A percentile compares a stretch with the other conserved stretches of the same genome.
Evolutionary conservation across 2,329 filamentous ascomycete genomes (phyloP).

Genomic region (Talaromyces sp.): DNA sequence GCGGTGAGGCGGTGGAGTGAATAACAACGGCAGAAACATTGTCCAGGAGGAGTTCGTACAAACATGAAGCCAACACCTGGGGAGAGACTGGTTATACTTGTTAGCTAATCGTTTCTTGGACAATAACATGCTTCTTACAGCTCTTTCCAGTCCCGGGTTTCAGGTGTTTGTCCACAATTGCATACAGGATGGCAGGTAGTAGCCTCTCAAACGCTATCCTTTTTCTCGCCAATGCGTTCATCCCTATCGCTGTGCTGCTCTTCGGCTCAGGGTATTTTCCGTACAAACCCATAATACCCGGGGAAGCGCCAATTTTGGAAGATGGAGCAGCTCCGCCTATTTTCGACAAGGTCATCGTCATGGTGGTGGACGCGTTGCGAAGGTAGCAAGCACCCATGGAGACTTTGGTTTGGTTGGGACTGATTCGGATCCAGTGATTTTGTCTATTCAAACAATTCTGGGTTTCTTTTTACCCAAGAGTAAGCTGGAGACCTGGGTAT

Average conservation of each 20-base stretch:
- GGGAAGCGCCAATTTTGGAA: constrained; percentile 62
- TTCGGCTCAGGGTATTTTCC: constrained; percentile 95
- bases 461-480: constrained; percentile 85
- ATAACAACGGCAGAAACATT: not conserved
- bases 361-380: constrained; percentile 93
- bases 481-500: constrained; percentile 32
- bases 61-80: not conserved
- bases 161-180: not conserved
- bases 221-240: constrained; percentile 66
- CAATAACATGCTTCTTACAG: not conserved
- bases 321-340: constrained; percentile 59
- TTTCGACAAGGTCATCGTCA: constrained; percentile 89
- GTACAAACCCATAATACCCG: constrained; percentile 89
- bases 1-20: not conserved
- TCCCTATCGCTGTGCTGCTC: constrained; percentile 66
- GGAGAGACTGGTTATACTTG: not conserved
- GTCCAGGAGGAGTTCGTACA: not conserved
- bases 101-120: not conserved
- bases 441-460: constrained; percentile 75
- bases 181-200: constrained; percentile 5
- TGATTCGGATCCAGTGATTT: constrained; percentile 63
- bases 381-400: constrained; percentile 50
- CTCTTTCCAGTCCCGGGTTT: too few species aligned
- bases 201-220: constrained; percentile 37
- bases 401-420: constrained; percentile 9